Percentiles rank a stretch among this genome's conserved stretches.
Evolutionary conservation across 1,284 basidiomycete genomes (phyloP).

Genomic region (Blastosporella zonata): DNA sequence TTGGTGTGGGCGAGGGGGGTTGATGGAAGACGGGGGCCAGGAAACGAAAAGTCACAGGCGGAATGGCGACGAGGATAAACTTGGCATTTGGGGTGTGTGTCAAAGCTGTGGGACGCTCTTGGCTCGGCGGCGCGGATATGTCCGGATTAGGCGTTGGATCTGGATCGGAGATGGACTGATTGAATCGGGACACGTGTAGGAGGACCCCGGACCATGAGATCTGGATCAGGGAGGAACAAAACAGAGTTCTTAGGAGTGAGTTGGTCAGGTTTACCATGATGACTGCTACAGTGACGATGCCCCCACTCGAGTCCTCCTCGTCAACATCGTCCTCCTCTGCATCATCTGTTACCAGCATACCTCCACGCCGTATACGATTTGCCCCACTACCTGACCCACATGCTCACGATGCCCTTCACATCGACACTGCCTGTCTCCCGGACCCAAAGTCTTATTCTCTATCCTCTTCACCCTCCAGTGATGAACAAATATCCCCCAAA

Average conservation of each 20-base stretch:
- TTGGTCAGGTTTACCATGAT: slow-evolving; percentile 6
- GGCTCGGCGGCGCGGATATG: neutral
- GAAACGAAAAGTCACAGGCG: too few species aligned
- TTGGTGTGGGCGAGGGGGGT: too few species aligned
- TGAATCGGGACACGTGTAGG: slow-evolving; percentile 16
- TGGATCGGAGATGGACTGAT: neutral
- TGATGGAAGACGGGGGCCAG: too few species aligned
- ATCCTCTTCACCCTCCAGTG: slow-evolving; percentile 24
- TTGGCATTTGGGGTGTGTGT: too few species aligned
- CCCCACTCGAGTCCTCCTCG: slow-evolving; percentile 12
- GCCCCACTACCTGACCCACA: slow-evolving; percentile 75
- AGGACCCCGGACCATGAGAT: slow-evolving; percentile 26
- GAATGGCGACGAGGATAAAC: too few species aligned
- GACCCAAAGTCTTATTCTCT: slow-evolving; percentile 21
- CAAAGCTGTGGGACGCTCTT: too few species aligned
- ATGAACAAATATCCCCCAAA: slow-evolving; percentile 18
- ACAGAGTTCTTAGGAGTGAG: slow-evolving; percentile 6
- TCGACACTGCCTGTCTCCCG: slow-evolving; percentile 25
- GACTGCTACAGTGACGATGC: slow-evolving; percentile 6
- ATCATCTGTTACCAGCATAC: slow-evolving; percentile 18
- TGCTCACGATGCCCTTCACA: slow-evolving; percentile 25
- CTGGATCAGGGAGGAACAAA: slow-evolving; percentile 17
- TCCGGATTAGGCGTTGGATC: neutral
- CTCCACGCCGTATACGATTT: slow-evolving; percentile 56
- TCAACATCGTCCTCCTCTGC: slow-evolving; percentile 21